Evolutionary conservation across 1,139 yeast species (phyloP).

Genomic region (Yamadazyma conglobata): DNA sequence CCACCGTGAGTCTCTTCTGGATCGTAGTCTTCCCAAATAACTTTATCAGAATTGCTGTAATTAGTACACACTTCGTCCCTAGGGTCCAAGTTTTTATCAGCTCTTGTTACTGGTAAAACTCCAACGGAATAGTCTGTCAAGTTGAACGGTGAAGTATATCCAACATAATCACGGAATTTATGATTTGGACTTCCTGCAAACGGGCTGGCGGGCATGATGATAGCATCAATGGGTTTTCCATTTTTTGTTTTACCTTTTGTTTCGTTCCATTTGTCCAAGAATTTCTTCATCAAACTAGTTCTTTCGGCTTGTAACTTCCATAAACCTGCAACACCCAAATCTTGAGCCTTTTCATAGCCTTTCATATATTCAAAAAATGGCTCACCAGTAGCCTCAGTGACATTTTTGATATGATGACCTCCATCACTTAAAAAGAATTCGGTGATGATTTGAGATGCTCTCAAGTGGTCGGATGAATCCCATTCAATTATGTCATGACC

Average conservation of each 20-base stretch:
- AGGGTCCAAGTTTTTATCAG: conserved; percentile 41
- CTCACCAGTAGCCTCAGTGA: conserved; percentile 42
- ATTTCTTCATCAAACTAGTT: conserved; percentile 28
- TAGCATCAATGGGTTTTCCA: conserved; percentile 47
- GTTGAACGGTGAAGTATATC: conserved; percentile 59
- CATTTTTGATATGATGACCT: conserved; percentile 28
- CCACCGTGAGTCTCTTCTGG: conserved; percentile 57
- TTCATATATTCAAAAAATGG: conserved; percentile 38
- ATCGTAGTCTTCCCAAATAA: conserved; percentile 40
- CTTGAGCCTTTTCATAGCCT: conserved; percentile 27
- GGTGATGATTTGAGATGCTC: conserved; percentile 34
- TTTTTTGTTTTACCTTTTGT: conserved; percentile 28
- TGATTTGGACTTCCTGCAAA: conserved; percentile 45
- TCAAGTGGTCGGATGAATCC: conserved; percentile 39
- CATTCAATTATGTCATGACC: conserved; percentile 65
- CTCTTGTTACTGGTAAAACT: conserved; percentile 54
- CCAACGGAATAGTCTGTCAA: conserved; percentile 57
- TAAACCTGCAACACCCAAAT: conserved; percentile 33
- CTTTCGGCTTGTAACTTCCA: conserved; percentile 42
- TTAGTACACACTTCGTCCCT: conserved; percentile 16
- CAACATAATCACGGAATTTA: conserved; percentile 31
- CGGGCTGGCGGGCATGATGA: conserved; percentile 46
- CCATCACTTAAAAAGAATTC: conserved; percentile 48
- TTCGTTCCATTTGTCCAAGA: conserved; percentile 35
- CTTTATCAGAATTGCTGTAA: conserved; percentile 18